These are phyloP conservation scores for Hypoxylon crocopeplum DNA, from an alignment of 495 filamentous ascomycete species.

Conservation along the genomic window DNA sequence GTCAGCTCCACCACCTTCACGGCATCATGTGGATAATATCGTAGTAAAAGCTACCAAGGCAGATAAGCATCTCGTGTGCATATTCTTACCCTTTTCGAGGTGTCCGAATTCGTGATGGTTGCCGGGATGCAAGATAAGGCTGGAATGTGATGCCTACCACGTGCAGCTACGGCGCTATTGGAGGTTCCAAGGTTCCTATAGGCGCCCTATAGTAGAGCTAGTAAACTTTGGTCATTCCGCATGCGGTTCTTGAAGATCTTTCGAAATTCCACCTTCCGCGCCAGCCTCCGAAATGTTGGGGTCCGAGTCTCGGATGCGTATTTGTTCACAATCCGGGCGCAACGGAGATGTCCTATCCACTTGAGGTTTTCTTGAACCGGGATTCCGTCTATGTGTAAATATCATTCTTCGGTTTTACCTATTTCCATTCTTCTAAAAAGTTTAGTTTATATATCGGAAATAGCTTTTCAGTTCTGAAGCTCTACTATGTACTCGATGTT, in stretches of 20 bases:
- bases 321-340: not conserved
- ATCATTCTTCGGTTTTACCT: too few species aligned
- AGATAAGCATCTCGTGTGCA: constrained; percentile 36
- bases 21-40: constrained; percentile 39
- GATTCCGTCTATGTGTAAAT: too few species aligned
- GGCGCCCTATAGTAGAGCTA: too few species aligned
- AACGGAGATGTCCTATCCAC: not conserved
- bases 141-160: constrained; percentile 42
- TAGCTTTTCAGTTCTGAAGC: too few species aligned
- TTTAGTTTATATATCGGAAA: too few species aligned
- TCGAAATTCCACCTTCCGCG: constrained; percentile 23
- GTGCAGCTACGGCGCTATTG: constrained; percentile 29
- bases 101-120: constrained; percentile 39
- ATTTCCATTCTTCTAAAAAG: too few species aligned
- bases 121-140: constrained; percentile 41
- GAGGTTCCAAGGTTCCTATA: not conserved
- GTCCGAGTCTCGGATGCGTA: constrained; percentile 8
- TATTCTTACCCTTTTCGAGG: constrained; percentile 31
- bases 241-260: constrained; percentile 25
- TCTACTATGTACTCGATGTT: too few species aligned
- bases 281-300: constrained; percentile 17
- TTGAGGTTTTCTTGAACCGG: too few species aligned
- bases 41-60: constrained; percentile 16
- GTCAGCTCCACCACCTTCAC: constrained; percentile 16
- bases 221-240: constrained; percentile 18